These are phyloP conservation scores for Aspergillus proliferans DNA, from an alignment of 2,329 filamentous ascomycete species.

Conservation along the genomic window DNA sequence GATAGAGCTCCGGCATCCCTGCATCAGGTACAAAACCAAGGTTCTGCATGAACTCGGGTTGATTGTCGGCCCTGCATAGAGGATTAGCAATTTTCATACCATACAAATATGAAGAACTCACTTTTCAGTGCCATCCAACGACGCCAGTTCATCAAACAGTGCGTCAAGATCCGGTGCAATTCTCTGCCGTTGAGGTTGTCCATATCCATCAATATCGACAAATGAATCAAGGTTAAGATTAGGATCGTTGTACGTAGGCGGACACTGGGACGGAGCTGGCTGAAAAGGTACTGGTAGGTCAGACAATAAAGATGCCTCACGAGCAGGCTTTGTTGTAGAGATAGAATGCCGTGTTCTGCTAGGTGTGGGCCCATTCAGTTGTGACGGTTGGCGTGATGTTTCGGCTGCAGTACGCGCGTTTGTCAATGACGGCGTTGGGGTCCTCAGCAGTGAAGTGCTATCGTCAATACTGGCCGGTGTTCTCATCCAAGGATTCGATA, in stretches of 20 bases:
- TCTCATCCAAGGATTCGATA: conserved; percentile 24
- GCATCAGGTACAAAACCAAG: conserved; percentile 31
- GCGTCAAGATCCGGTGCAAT: conserved; percentile 41
- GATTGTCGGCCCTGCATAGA: conserved; percentile 26
- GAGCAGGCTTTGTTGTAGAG: conserved; percentile 15
- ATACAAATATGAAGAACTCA: too few species aligned
- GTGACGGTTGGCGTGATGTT: conserved; percentile 12
- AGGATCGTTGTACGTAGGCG: conserved; percentile 20
- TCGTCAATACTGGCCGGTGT: conserved; percentile 21
- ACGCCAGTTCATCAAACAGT: conserved; percentile 54
- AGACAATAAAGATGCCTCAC: conserved; percentile 13
- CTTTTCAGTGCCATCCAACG: conserved; percentile 50
- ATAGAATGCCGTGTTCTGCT: conserved; percentile 12
- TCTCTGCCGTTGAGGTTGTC: conserved; percentile 19
- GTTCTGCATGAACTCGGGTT: conserved; percentile 35
- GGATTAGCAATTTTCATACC: background rate
- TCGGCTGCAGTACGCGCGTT: conserved; percentile 16
- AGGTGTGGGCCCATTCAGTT: conserved; percentile 9
- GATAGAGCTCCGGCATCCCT: conserved; percentile 32
- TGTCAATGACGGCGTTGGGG: conserved; percentile 21
- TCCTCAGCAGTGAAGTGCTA: conserved; percentile 18
- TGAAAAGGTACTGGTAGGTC: conserved; percentile 20
- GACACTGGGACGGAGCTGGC: conserved; percentile 18
- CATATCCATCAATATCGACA: conserved; percentile 26
- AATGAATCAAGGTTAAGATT: conserved; percentile 21